These are phyloP conservation scores for Collybia nuda DNA, from an alignment of 768 basidiomycete species.

Conservation along the genomic window DNA sequence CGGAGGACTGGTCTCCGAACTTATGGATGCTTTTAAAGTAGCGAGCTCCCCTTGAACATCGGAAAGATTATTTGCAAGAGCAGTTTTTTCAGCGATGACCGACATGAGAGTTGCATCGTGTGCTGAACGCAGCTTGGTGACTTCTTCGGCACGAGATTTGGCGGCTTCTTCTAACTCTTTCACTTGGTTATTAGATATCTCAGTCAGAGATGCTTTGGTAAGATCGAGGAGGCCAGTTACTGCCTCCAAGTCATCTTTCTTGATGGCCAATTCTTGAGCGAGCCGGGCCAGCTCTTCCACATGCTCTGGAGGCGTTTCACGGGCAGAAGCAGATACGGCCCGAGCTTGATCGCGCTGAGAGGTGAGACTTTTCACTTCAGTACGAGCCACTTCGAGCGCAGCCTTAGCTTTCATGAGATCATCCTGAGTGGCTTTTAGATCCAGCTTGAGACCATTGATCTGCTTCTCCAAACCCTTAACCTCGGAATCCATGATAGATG, in stretches of 20 bases:
- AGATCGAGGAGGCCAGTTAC: constrained; percentile 64
- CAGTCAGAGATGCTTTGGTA: constrained; percentile 69
- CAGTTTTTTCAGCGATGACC: constrained; percentile 60
- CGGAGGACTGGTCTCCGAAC: constrained; percentile 46
- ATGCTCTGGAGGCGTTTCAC: constrained; percentile 44
- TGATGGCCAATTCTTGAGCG: constrained; percentile 53
- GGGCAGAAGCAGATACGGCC: constrained; percentile 37
- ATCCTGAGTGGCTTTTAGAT: constrained; percentile 83
- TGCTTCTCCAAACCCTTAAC: constrained; percentile 60
- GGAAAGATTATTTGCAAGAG: constrained; percentile 59
- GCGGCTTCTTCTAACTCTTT: constrained; percentile 79
- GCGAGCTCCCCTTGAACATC: constrained; percentile 80
- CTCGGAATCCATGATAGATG: constrained; percentile 56
- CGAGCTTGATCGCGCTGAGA: constrained; percentile 67
- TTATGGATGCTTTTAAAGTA: constrained; percentile 56
- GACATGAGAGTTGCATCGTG: constrained; percentile 63
- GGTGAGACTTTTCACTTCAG: constrained; percentile 56
- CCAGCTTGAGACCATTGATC: constrained; percentile 58
- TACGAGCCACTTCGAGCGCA: constrained; percentile 46
- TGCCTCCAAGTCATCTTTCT: constrained; percentile 70
- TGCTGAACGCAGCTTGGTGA: constrained; percentile 54
- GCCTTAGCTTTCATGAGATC: constrained; percentile 78
- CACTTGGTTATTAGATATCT: constrained; percentile 68
- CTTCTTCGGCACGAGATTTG: constrained; percentile 66
- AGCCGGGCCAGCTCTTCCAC: constrained; percentile 56